Percentiles rank a stretch among this genome's conserved stretches.
These are phyloP conservation scores for Letharia columbiana DNA, from an alignment of 495 filamentous ascomycete genomes.

Conservation along the genomic window DNA sequence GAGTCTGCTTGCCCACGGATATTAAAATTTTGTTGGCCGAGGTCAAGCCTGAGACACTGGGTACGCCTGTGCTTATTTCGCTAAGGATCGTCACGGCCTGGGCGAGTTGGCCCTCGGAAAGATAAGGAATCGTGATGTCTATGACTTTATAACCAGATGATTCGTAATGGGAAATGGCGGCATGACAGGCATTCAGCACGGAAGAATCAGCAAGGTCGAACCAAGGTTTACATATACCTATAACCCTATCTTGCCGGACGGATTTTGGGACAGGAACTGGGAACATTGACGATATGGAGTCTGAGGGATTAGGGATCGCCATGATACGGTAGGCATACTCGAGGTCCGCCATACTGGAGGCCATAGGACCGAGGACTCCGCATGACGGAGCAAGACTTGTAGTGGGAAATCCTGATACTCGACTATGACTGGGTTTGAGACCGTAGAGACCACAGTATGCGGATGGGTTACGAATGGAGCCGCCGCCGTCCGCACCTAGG, in stretches of 20 bases:
- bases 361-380: conserved; percentile 67
- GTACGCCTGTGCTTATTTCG: conserved; percentile 47
- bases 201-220: conserved; percentile 55
- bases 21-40: conserved; percentile 68
- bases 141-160: conserved; percentile 56
- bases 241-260: conserved; percentile 36
- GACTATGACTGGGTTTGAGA: conserved; percentile 72
- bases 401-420: conserved; percentile 58
- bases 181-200: conserved; percentile 52
- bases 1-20: conserved; percentile 52
- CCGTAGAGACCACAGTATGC: conserved; percentile 83
- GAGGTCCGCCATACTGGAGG: conserved; percentile 70
- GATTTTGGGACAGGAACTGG: conserved; percentile 34
- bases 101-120: conserved; percentile 65
- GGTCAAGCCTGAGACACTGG: conserved; percentile 44
- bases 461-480: conserved; percentile 73
- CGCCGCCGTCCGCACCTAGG: conserved; percentile 79
- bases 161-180: conserved; percentile 53
- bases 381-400: conserved; percentile 52
- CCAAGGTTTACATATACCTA: conserved; percentile 75
- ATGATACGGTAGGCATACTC: conserved; percentile 71
- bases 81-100: conserved; percentile 75
- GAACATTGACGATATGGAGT: conserved; percentile 44
- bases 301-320: conserved; percentile 56
- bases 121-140: conserved; percentile 65